A percentile compares a stretch with the other conserved stretches of the same genome.
Conservation (phyloP, 192 early-diverging fungal genomes). For the Backusella mclennaniae region DNA sequence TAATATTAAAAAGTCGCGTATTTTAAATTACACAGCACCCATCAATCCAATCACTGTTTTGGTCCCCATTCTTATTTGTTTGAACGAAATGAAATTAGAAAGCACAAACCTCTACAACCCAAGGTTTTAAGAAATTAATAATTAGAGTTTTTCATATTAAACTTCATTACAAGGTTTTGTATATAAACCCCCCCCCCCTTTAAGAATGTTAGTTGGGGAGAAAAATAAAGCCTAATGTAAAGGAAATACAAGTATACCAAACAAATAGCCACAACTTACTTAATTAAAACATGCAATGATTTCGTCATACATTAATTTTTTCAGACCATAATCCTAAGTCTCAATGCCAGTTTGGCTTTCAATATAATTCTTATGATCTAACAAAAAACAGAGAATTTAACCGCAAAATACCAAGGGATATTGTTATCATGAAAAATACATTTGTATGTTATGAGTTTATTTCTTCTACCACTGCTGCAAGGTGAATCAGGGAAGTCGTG, state of each 20-base stretch:
- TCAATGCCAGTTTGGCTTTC: not conserved
- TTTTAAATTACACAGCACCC: not conserved
- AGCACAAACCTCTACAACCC: not conserved
- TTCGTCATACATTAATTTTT: not conserved
- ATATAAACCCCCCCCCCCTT: too few species aligned
- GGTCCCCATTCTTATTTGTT: not conserved
- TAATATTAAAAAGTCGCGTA: not conserved
- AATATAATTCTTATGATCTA: not conserved
- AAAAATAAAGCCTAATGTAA: not conserved
- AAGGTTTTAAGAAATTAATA: not conserved
- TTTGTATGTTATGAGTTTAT: too few species aligned
- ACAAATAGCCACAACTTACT: not conserved
- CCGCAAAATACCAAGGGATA: not conserved
- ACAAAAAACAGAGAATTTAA: not conserved
- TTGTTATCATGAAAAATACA: not conserved
- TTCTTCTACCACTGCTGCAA: not conserved
- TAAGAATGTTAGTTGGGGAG: not conserved
- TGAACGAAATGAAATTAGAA: not conserved
- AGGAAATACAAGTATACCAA: not conserved
- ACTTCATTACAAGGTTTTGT: not conserved
- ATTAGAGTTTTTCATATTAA: not conserved
- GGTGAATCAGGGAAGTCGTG: not conserved
- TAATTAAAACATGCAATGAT: not conserved
- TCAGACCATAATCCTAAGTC: not conserved
- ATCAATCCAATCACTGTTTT: not conserved